Base-by-base conservation (phyloP, 2,329 filamentous ascomycete genomes). In the Venturia aucupariae region DNA sequence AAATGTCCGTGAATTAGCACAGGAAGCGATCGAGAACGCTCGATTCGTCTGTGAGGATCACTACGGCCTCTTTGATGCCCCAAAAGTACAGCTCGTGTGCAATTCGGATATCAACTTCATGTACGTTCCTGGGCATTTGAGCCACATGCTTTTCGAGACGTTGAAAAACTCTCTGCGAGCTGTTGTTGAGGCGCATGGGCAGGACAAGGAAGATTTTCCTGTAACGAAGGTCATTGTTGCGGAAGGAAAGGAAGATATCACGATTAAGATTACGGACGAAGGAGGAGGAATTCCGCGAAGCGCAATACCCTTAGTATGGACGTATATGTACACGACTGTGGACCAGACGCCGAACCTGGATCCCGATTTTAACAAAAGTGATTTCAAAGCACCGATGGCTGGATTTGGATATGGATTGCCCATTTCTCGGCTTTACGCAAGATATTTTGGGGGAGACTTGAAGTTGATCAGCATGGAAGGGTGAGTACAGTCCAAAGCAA, bases 391-490 rank as follows among this genome's bases (percentile, higher is more conserved):
- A 15, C 94, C 94, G 1, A 97, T 99, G 94, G 94, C 94, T 67
- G 94, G 94, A 2, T 99, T 97, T 73, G 94, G 94, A n/a, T 99
- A 99, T 72, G 94, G 94, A 19, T 75, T 99, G 68, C 94, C 94
- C 0, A 97, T 99, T 67, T 96, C 90, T 69, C 83, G 94, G 68
- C 81, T 99, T 62, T 99, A 99, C 72, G 94, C 94, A 64, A 83
- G 94, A 69, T 99, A 99, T 79, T 99, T 99, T 78, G 94, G 94
- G 66, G 94, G 94, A 65, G 94, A 99, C 75, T 76, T 99, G 71
- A 97, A 97, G 78, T 78, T 99, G 75, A 99, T 99, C 72, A 97
- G 92, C 75, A 99, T 99, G 94, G 94, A 99, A 81, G 94, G 94
- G 90, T 96, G 81, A 82, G 89, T 42, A 42, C 30, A 62, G 27